Evolutionary conservation across 352 stramenopile genomes (phyloP).

Genomic region (Phytophthora nicotianae): DNA sequence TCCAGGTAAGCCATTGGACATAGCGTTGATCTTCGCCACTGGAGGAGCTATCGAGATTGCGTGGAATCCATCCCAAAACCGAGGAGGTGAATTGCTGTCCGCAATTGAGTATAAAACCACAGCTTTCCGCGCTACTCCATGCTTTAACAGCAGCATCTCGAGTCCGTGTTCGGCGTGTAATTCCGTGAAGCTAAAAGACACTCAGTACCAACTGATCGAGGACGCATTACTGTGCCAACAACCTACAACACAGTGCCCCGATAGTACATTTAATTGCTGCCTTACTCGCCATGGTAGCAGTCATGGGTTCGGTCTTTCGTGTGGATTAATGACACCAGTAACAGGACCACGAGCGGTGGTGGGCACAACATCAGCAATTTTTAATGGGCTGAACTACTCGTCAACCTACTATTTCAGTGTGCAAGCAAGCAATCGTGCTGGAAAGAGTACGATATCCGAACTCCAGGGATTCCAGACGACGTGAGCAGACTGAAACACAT

Average conservation of each 20-base stretch:
- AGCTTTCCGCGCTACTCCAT: conserved; percentile 37
- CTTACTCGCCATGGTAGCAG: conserved; percentile 30
- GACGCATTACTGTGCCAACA: conserved; percentile 23
- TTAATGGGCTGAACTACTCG: conserved; percentile 50
- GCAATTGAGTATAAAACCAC: conserved; percentile 56
- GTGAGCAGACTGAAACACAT: conserved; percentile 27
- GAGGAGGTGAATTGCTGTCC: conserved; percentile 36
- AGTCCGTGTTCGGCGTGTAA: conserved; percentile 42
- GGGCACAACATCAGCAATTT: conserved; percentile 43
- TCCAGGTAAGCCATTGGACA: conserved; percentile 41
- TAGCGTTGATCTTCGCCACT: conserved; percentile 35
- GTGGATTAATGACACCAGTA: conserved; percentile 18
- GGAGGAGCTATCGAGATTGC: conserved; percentile 58
- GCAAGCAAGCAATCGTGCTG: conserved; percentile 48
- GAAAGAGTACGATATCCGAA: conserved; percentile 35
- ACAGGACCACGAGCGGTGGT: conserved; percentile 29
- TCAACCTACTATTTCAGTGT: conserved; percentile 62
- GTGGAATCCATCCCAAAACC: conserved; percentile 50
- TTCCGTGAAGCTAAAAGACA: conserved; percentile 23
- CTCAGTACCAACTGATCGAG: conserved; percentile 32
- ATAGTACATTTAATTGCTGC: conserved; percentile 52
- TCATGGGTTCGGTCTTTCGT: conserved; percentile 28
- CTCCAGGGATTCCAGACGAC: conserved; percentile 42
- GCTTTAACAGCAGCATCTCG: conserved; percentile 23
- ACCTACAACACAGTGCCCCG: conserved; percentile 32